Base-by-base conservation (phyloP, 169 alveolate species). In the Plasmodium vivax region DNA sequence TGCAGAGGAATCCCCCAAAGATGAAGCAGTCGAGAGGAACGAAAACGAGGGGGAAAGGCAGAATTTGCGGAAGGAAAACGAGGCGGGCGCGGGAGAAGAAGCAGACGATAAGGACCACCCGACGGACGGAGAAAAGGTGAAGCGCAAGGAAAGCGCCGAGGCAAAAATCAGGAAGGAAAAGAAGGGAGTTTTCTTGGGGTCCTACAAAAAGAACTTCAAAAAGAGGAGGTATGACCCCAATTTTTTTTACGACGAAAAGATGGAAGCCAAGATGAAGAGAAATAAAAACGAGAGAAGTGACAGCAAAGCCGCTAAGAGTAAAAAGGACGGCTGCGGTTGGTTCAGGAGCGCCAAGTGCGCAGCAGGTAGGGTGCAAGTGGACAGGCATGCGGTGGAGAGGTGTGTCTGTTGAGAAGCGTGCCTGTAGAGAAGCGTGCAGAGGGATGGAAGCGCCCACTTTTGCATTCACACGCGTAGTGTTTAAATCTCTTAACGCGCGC, bases 121-220 rank as follows among this genome's bases (percentile, higher is more conserved):
- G 72, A 72, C 71, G 43, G 84, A 71, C 62, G 62, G 23, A 30
- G 93, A 84, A 74, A 84, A 72, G 77, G 51, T 23, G 34, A 84
- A 84, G 41, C 51, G 16, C 16, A 84, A 41, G 68, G 84, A 84
- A 54, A 71, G 45, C 38, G 19, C 36, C 23, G 84, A 84, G 19
- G 79, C 54, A 84, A 72, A 72, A 54, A 6, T 41, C 45, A 84
- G 79, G 62, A 84, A 84, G 51, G 85, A 87, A 36, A 87, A 87
- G 43, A 87, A 87, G 81, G 85, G 82, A 77, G 85, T 77, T 51
- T 79, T 75, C 81, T 77, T 23, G 62, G 93, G 93, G 32, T 75
- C 93, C 38, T 87, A 87, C 45, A 87, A 87, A 58, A 87, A 87
- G 81, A 87, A 87, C 45, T 36, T 87, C 7, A 87, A 87, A 56